Evolutionary conservation across 345 rosid genomes (phyloP).

Genomic region (Salix viminalis): DNA sequence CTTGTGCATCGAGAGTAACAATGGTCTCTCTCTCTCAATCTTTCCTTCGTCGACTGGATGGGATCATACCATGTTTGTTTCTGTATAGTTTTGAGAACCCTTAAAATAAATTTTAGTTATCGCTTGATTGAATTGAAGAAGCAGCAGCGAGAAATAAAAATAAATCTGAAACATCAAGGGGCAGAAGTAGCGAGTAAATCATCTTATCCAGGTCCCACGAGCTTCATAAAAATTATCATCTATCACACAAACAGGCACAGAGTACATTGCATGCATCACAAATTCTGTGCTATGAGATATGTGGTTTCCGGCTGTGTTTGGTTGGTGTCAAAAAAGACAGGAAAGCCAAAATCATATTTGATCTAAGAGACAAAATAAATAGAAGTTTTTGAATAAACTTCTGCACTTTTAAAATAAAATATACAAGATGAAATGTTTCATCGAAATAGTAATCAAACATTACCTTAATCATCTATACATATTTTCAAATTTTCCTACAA

Average conservation of each 20-base stretch:
- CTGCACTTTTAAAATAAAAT: no score
- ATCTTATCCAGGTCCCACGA: not conserved
- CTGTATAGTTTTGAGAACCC: not conserved
- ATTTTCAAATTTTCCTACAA: not conserved
- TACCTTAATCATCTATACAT: not conserved
- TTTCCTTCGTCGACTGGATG: not conserved
- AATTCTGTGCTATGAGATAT: not conserved
- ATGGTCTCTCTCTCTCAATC: not conserved
- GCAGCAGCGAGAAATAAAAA: not conserved
- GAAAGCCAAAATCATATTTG: no score
- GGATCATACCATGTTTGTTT: not conserved
- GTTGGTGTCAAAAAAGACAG: no score
- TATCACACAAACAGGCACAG: not conserved
- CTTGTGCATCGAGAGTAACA: not conserved
- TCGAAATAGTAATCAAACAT: no score
- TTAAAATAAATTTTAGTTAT: not conserved
- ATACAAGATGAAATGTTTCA: no score
- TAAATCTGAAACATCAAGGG: not conserved
- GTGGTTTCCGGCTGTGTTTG: no score
- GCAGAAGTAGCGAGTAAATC: not conserved
- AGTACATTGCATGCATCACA: not conserved
- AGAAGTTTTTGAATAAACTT: no score
- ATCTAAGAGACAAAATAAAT: no score
- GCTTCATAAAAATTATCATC: not conserved
- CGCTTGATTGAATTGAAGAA: not conserved